Evolutionary conservation across 1,284 basidiomycete genomes (phyloP), one percentile per base, ranked within the genome.

Genomic region (Trichosporon inkin): DNA sequence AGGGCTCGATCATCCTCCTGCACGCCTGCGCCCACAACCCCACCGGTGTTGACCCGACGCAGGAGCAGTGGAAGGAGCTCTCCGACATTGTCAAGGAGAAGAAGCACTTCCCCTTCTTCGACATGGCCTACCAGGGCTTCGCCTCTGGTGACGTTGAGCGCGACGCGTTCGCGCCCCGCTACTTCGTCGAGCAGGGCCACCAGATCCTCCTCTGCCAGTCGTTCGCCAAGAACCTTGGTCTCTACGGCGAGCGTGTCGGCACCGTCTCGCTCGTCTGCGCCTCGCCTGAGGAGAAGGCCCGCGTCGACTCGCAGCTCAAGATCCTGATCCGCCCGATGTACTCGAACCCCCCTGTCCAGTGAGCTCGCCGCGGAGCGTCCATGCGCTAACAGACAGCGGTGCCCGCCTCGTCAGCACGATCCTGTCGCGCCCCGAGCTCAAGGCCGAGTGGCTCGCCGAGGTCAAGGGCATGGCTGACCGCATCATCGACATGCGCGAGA

Each of bases 171-270:
- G 91, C 94, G n/a, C 86, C 96, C 56, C 89, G 96, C 64, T 85
- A 96, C 82, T 99, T 99, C 80, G 91, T 96, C 56, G 81, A 86
- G 44, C 81, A 92, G 75, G 90, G 91, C 36, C 91, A 93, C 79
- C 88, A 90, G 70, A 81, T 93, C 65, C 88, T 90, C 17, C 84
- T 93, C 39, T 83, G 87, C 62, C 96, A 99, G 80, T 94, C 90
- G 54, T 99, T 98, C 77, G 96, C 96, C 57, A 99, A 99, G 85
- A 99, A 99, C 83, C 93, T 97, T 84, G 95, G 96, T 57, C 83
- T 99, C 47, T 99, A 99, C 78, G 96, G 94, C 67, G 94, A 97
- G 80, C 90, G 94, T 75, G 90, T 92, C 61, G 94, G 94, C 24
- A 89, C 90, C 35, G 91, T 99, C 84, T 93, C 92, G 28, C 77